Conservation (phyloP, 495 filamentous ascomycete species). For the Annulohypoxylon moriforme region DNA sequence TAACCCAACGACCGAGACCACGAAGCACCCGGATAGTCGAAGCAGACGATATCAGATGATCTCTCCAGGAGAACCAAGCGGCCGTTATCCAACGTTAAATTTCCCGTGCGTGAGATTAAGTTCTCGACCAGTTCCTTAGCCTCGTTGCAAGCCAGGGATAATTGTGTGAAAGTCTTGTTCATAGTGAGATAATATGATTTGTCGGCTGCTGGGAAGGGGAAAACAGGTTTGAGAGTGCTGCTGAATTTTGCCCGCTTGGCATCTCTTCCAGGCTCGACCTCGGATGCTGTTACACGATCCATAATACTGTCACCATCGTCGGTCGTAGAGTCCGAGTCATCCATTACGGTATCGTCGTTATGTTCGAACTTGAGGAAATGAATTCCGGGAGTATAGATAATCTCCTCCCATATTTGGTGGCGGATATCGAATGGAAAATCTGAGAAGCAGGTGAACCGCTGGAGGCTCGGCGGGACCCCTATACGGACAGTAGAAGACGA, state of each 20-base stretch:
- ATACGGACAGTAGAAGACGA: slow-evolving; percentile 27
- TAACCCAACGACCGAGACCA: slow-evolving; percentile 30
- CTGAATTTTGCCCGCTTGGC: slow-evolving; percentile 26
- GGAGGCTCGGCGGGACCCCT: slow-evolving; percentile 22
- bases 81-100: slow-evolving; percentile 41
- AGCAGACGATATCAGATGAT: slow-evolving; percentile 46
- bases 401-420: slow-evolving; percentile 41
- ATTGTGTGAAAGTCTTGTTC: slow-evolving; percentile 39
- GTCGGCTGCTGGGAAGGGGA: slow-evolving; percentile 35
- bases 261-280: neutral
- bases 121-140: slow-evolving; percentile 30
- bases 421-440: slow-evolving; percentile 46
- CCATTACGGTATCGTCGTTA: slow-evolving; percentile 4
- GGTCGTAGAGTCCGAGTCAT: slow-evolving; percentile 8
- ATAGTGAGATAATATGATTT: slow-evolving; percentile 45
- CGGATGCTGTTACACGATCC: neutral
- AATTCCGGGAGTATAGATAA: slow-evolving; percentile 46
- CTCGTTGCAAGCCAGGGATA: slow-evolving; percentile 42
- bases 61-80: slow-evolving; percentile 41
- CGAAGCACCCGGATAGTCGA: slow-evolving; percentile 43
- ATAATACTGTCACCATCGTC: slow-evolving; percentile 7
- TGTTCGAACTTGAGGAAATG: slow-evolving; percentile 49
- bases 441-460: slow-evolving; percentile 38
- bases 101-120: slow-evolving; percentile 34
- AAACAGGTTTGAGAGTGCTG: slow-evolving; percentile 36